A percentile compares a stretch with the other conserved stretches of the same genome.
These are phyloP conservation scores for Naganishia onofrii DNA, from an alignment of 768 basidiomycete genomes.

Conservation along the genomic window DNA sequence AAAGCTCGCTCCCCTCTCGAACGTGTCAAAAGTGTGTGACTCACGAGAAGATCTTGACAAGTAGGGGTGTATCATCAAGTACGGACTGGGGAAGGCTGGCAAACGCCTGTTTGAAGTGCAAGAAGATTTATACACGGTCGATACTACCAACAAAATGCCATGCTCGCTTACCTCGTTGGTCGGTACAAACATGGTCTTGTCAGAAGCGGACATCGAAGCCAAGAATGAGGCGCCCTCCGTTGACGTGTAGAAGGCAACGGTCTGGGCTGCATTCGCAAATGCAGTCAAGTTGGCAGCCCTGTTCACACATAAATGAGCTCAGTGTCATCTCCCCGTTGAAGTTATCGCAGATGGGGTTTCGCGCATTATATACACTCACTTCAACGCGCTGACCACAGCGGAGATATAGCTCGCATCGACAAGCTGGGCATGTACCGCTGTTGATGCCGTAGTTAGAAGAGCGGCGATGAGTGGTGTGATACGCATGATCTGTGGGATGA, in stretches of 20 bases:
- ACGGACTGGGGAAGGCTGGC: conserved; percentile 50
- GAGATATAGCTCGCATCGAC: neutral
- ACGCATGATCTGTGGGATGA: too few relatives aligned
- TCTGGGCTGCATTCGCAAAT: conserved; percentile 54
- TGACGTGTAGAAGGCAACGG: conserved; percentile 56
- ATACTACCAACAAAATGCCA: too few relatives aligned
- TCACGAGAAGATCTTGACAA: conserved; percentile 58
- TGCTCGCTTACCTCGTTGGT: conserved; percentile 36
- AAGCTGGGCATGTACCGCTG: neutral
- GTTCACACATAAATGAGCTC: neutral
- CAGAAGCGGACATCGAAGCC: conserved; percentile 42
- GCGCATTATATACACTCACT: conserved; percentile 35
- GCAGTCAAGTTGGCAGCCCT: conserved; percentile 36
- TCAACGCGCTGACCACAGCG: conserved; percentile 40
- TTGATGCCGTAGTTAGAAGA: too few relatives aligned
- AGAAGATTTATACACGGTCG: too few relatives aligned
- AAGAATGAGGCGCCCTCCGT: conserved; percentile 57
- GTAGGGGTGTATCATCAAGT: conserved; percentile 48
- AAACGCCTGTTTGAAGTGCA: too few relatives aligned
- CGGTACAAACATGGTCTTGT: conserved; percentile 36
- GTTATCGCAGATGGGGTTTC: too few relatives aligned
- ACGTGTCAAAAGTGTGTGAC: neutral
- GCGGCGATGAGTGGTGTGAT: too few relatives aligned
- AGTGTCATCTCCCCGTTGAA: neutral
- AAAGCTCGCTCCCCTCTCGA: too few relatives aligned